Percentiles rank a stretch among this genome's conserved stretches.
Evolutionary conservation across 768 basidiomycete species (phyloP).

Genomic region (Leccinum rimulosum): DNA sequence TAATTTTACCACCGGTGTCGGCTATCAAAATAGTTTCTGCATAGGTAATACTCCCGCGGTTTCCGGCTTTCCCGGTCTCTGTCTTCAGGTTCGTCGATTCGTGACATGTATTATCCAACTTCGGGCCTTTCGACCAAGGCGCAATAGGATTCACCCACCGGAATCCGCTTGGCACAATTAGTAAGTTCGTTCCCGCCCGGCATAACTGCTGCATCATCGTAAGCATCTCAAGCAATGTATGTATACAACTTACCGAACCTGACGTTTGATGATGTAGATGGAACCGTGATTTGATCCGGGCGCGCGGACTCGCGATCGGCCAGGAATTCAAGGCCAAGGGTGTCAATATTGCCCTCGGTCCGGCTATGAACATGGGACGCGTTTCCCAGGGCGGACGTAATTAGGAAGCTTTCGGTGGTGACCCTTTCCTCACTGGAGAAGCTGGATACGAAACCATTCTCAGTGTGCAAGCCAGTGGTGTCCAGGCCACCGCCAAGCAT

Average conservation of each 20-base stretch:
- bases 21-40: conserved; percentile 52
- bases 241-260: background rate
- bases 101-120: background rate
- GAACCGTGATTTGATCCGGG: conserved; percentile 75
- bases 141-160: too few relatives aligned
- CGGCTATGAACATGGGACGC: conserved; percentile 88
- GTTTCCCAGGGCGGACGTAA: conserved; percentile 79
- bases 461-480: conserved; percentile 78
- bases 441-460: conserved; percentile 73
- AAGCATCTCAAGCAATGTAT: conserved; percentile 25
- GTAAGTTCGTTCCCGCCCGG: conserved; percentile 83
- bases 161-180: conserved; percentile 71
- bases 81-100: conserved; percentile 52
- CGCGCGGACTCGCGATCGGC: conserved; percentile 77
- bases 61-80: conserved; percentile 61
- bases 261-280: conserved; percentile 40
- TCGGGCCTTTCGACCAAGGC: background rate
- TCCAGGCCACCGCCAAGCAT: conserved; percentile 88
- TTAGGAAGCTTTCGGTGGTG: conserved; percentile 95
- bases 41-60: conserved; percentile 66
- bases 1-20: conserved; percentile 60
- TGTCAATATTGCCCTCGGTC: too few relatives aligned
- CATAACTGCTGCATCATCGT: conserved; percentile 81
- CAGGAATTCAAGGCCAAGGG: conserved; percentile 75
- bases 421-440: conserved; percentile 84